Evolutionary conservation across 495 filamentous ascomycete genomes (phyloP).

Genomic region (Penicillium coffeae): DNA sequence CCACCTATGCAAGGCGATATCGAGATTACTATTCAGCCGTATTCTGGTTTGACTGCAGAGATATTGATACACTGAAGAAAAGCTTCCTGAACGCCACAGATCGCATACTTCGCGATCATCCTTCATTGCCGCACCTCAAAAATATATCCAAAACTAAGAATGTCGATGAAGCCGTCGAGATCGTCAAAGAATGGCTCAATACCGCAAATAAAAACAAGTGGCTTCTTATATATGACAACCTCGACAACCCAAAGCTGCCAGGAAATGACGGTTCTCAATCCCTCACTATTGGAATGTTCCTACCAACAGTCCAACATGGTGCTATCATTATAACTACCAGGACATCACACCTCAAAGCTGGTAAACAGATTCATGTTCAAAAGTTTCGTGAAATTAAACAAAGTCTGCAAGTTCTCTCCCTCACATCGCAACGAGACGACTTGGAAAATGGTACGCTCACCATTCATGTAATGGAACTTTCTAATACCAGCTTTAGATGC

Average conservation of each 20-base stretch:
- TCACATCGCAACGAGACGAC: neutral
- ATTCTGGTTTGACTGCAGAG: constrained; percentile 1
- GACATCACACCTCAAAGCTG: neutral
- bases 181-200: neutral
- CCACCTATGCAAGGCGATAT: neutral
- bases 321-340: neutral
- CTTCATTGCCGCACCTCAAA: neutral
- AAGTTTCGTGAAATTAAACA: neutral
- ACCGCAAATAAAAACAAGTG: neutral
- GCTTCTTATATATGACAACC: neutral
- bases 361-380: neutral
- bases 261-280: too few species aligned
- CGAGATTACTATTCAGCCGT: neutral
- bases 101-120: constrained; percentile 1
- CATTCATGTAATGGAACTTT: neutral
- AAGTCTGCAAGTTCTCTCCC: neutral
- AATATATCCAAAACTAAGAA: neutral
- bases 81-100: neutral
- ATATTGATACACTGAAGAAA: constrained; percentile 1
- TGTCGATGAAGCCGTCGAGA: neutral
- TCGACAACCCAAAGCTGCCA: too few species aligned
- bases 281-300: neutral
- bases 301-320: neutral
- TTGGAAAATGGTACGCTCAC: neutral
- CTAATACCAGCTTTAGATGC: neutral